Evolutionary conservation across 208 protist genomes (phyloP).

Genomic region (Leishmania lainsoni): DNA sequence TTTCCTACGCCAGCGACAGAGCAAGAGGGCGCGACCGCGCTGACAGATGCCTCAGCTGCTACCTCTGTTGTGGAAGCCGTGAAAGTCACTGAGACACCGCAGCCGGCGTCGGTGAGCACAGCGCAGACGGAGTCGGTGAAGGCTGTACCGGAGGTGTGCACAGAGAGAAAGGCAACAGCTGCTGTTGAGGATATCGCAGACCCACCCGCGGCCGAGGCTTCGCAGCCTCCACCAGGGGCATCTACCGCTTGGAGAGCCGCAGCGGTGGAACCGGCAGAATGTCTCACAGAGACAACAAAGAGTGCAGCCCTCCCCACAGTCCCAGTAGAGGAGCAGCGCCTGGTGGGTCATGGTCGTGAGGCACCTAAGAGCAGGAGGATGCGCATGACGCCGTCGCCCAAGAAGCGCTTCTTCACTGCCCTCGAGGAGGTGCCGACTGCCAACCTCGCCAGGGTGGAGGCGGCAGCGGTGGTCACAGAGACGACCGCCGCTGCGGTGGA

Average conservation of each 20-base stretch:
- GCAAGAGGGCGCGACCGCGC: background rate
- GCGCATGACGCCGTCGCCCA: background rate
- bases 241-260: background rate
- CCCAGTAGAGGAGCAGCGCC: background rate
- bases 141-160: background rate
- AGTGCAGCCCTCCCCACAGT: background rate
- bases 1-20: constrained; percentile 3
- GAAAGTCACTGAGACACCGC: background rate
- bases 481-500: background rate
- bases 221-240: background rate
- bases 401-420: constrained; percentile 3
- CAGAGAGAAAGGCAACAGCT: background rate
- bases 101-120: background rate
- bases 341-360: background rate
- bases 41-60: background rate
- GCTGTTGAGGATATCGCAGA: constrained; percentile 4
- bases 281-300: background rate
- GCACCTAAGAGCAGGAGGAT: background rate
- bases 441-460: background rate
- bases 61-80: background rate
- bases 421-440: constrained; percentile 5
- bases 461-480: background rate
- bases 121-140: background rate
- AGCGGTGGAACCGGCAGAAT: background rate
- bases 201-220: constrained; percentile 3